These are phyloP conservation scores for Hyphopichia buzzinii DNA, from an alignment of 1,139 yeast species.

Conservation along the genomic window DNA sequence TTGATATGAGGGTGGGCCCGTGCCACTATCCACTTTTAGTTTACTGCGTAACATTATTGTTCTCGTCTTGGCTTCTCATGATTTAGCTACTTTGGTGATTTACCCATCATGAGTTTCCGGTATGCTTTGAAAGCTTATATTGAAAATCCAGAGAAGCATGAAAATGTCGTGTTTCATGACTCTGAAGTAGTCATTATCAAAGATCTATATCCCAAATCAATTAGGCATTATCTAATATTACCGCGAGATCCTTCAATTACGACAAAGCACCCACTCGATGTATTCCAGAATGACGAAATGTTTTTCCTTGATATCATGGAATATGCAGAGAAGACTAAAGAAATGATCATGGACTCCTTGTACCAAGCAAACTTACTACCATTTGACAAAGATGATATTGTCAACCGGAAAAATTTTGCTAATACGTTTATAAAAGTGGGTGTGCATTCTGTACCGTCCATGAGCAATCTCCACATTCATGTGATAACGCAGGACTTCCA, in stretches of 20 bases:
- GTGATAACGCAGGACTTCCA: constrained; percentile 64
- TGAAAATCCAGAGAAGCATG: constrained; percentile 24
- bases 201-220: constrained; percentile 66
- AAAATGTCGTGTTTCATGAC: constrained; percentile 41
- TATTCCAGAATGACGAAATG: constrained; percentile 34
- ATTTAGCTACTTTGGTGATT: too few relatives aligned
- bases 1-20: too few relatives aligned
- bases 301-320: constrained; percentile 28
- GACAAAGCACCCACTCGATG: constrained; percentile 51
- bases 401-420: constrained; percentile 18
- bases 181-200: constrained; percentile 53
- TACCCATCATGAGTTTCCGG: constrained; percentile 28
- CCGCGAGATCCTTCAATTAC: constrained; percentile 50
- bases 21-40: too few relatives aligned
- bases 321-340: constrained; percentile 45
- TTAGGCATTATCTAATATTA: constrained; percentile 58
- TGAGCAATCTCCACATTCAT: constrained; percentile 70
- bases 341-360: constrained; percentile 37
- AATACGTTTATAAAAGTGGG: constrained; percentile 54
- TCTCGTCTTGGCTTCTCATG: too few relatives aligned
- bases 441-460: constrained; percentile 69
- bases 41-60: too few relatives aligned
- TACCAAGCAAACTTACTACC: constrained; percentile 17
- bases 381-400: constrained; percentile 8
- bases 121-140: constrained; percentile 35